Evolutionary conservation across 768 basidiomycete genomes (phyloP).

Genomic region (Chalciporus sphaerocephalus): DNA sequence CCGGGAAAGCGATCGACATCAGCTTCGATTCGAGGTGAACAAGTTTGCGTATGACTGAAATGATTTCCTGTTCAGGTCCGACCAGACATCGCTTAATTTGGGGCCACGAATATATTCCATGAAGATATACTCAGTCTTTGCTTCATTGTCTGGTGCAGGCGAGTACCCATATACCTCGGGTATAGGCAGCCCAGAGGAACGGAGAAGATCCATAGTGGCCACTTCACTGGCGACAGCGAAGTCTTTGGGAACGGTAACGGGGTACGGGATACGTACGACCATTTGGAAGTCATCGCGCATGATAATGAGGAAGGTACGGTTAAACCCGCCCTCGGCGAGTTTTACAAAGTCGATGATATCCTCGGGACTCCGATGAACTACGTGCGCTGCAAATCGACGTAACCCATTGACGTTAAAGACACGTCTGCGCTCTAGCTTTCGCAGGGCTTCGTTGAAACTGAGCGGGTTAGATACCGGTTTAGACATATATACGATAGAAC

Average conservation of each 20-base stretch:
- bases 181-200: conserved; percentile 1
- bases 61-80: background rate
- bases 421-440: conserved; percentile 41
- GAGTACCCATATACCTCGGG: background rate
- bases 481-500: conserved; percentile 26
- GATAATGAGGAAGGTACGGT: conserved; percentile 31
- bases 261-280: conserved; percentile 7
- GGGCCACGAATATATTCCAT: background rate
- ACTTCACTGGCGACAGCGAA: conserved; percentile 7
- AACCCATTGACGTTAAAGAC: conserved; percentile 38
- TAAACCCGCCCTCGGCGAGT: conserved; percentile 40
- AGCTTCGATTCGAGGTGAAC: conserved; percentile 1
- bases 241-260: background rate
- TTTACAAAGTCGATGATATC: conserved; percentile 38
- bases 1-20: conserved; percentile 4
- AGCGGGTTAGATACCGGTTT: conserved; percentile 24
- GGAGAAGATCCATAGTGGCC: conserved; percentile 1
- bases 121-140: conserved; percentile 1
- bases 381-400: conserved; percentile 41
- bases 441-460: conserved; percentile 43
- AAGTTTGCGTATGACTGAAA: background rate
- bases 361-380: conserved; percentile 33
- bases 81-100: background rate
- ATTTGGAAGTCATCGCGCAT: conserved; percentile 20
- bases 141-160: background rate